phyloP scores from a whole-genome alignment of 2,329 filamentous ascomycete species.

The Paramyrothecium sp. region DNA sequence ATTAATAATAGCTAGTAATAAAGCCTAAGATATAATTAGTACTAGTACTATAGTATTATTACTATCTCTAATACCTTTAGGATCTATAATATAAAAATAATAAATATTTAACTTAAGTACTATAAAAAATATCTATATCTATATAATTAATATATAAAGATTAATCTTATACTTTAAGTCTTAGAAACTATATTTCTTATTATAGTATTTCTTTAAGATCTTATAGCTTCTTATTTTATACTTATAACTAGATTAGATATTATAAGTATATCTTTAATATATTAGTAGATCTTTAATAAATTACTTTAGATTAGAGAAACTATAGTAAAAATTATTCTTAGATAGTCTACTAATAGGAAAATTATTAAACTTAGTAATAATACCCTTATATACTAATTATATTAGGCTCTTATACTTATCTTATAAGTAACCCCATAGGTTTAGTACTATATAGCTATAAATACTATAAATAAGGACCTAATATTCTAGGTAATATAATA shows the following conservation, averaged over 20 bases:
- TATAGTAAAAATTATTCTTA: background rate
- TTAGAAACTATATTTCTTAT: background rate
- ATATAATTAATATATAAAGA: background rate
- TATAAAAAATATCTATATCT: background rate
- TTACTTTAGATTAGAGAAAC: background rate
- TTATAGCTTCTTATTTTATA: background rate
- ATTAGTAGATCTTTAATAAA: constrained; percentile 1
- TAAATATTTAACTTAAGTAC: background rate
- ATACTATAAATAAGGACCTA: background rate
- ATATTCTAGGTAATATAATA: background rate
- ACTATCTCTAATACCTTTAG: background rate
- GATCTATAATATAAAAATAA: background rate
- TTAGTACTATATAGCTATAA: background rate
- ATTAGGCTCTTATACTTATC: constrained; percentile 1
- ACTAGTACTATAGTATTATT: background rate
- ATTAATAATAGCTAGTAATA: background rate
- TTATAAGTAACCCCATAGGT: background rate
- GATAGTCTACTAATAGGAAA: background rate
- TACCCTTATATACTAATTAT: background rate
- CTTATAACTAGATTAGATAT: background rate
- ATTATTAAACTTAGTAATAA: background rate
- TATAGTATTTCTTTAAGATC: background rate
- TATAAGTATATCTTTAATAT: background rate
- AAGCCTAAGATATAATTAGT: background rate
- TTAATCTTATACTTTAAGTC: background rate